Evolutionary conservation across 768 basidiomycete genomes (phyloP).

Genomic region (Mycena amicta): DNA sequence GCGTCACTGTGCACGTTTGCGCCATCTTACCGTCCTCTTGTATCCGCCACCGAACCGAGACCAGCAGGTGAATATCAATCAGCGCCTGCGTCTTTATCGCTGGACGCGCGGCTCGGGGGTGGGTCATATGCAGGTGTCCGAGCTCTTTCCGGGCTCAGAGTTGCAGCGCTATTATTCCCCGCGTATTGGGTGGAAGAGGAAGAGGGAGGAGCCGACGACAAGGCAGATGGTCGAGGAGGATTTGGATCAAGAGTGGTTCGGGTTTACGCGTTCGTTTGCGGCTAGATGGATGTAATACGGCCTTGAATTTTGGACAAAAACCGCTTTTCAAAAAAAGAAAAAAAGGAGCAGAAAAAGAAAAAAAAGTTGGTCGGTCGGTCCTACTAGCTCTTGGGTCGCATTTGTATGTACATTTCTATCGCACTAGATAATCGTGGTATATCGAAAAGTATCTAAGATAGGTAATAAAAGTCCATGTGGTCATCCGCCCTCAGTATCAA

Average conservation of each 20-base stretch:
- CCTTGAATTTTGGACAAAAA: too few species aligned
- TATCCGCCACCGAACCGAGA: neutral
- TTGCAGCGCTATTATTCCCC: neutral
- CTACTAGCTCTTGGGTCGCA: too few species aligned
- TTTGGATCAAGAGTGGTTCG: neutral
- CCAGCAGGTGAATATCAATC: neutral
- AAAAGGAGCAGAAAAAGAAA: too few species aligned
- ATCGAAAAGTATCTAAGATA: too few species aligned
- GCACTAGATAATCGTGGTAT: too few species aligned
- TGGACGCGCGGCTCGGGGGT: neutral
- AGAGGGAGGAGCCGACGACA: neutral
- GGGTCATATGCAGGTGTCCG: neutral
- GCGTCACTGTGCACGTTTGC: neutral
- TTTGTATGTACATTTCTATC: too few species aligned
- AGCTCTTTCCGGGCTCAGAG: neutral
- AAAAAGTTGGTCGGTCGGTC: too few species aligned
- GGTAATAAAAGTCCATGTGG: neutral
- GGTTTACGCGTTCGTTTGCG: too few species aligned
- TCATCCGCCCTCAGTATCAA: neutral
- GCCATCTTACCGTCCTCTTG: neutral
- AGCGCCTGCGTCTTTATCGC: neutral
- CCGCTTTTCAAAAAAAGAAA: too few species aligned
- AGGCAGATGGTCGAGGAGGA: neutral
- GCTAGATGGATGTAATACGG: too few species aligned
- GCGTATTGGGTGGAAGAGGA: neutral